Conservation (phyloP, 2,329 filamentous ascomycete species). For the Trichoderma sp. region DNA sequence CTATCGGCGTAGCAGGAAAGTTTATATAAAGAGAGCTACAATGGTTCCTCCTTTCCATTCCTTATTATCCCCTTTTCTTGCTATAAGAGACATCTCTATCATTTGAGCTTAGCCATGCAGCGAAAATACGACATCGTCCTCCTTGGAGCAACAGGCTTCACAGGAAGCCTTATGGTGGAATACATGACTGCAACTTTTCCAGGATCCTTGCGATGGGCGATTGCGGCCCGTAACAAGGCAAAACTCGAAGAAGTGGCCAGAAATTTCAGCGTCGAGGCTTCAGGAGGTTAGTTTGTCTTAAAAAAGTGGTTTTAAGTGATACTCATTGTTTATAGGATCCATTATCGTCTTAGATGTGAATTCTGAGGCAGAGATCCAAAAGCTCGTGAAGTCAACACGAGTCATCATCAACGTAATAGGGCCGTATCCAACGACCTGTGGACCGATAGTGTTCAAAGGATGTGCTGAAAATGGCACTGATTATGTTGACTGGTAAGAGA, state of each 20-base stretch:
- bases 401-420: not conserved
- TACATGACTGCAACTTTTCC: not conserved
- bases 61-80: not conserved
- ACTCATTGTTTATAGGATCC: not conserved
- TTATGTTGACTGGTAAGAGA: not conserved
- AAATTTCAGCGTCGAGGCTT: not conserved
- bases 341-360: not conserved
- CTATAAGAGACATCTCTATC: not conserved
- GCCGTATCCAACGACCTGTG: not conserved
- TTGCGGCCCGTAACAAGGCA: not conserved
- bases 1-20: not conserved
- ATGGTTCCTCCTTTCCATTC: not conserved
- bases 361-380: not conserved
- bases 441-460: not conserved
- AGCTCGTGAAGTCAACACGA: not conserved
- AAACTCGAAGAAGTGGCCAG: not conserved
- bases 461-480: not conserved
- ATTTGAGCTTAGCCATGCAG: not conserved
- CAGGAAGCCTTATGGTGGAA: not conserved
- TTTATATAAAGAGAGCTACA: not conserved
- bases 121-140: not conserved
- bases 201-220: not conserved
- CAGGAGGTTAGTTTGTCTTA: not conserved
- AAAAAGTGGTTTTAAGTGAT: not conserved
- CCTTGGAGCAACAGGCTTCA: not conserved